A percentile compares a stretch with the other conserved stretches of the same genome.
These are phyloP conservation scores for Penicillium corylophilum DNA, from an alignment of 2,329 filamentous ascomycete species.

Conservation along the genomic window DNA sequence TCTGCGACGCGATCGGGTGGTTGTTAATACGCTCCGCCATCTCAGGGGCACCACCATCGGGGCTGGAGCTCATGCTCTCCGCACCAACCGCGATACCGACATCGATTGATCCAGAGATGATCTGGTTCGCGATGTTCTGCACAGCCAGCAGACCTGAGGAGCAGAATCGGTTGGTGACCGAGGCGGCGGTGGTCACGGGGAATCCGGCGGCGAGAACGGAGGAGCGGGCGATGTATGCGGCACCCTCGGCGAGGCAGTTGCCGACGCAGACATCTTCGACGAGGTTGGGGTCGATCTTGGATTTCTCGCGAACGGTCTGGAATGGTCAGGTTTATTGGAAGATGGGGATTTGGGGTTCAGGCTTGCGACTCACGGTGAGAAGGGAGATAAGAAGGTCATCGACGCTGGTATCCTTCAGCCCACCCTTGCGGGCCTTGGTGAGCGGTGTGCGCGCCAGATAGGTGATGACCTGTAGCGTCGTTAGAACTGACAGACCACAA, in stretches of 20 bases:
- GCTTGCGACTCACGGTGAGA: conserved; percentile 37
- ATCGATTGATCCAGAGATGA: conserved; percentile 85
- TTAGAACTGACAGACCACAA: not conserved
- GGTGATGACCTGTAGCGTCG: conserved; percentile 37
- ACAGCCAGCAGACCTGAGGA: conserved; percentile 85
- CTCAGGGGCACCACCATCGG: conserved; percentile 76
- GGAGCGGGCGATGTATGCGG: conserved; percentile 85
- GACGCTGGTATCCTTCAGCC: conserved; percentile 39
- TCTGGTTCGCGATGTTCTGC: conserved; percentile 89
- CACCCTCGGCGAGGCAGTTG: conserved; percentile 81
- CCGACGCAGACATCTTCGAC: conserved; percentile 91
- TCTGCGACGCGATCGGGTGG: conserved; percentile 77
- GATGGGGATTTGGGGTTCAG: too few relatives aligned
- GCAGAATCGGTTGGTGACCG: conserved; percentile 86
- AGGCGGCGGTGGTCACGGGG: conserved; percentile 74
- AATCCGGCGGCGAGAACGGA: conserved; percentile 84
- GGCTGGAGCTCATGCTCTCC: conserved; percentile 88
- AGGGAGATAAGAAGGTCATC: conserved; percentile 40
- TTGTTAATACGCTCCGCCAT: conserved; percentile 78
- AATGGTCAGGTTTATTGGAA: not conserved
- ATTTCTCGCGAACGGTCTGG: conserved; percentile 72
- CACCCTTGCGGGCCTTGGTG: conserved; percentile 42
- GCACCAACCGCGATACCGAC: conserved; percentile 86
- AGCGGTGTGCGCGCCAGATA: conserved; percentile 40
- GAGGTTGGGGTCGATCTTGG: conserved; percentile 77